Evolutionary conservation across 2,329 filamentous ascomycete genomes (phyloP).

Genomic region (Fusarium aywerte): DNA sequence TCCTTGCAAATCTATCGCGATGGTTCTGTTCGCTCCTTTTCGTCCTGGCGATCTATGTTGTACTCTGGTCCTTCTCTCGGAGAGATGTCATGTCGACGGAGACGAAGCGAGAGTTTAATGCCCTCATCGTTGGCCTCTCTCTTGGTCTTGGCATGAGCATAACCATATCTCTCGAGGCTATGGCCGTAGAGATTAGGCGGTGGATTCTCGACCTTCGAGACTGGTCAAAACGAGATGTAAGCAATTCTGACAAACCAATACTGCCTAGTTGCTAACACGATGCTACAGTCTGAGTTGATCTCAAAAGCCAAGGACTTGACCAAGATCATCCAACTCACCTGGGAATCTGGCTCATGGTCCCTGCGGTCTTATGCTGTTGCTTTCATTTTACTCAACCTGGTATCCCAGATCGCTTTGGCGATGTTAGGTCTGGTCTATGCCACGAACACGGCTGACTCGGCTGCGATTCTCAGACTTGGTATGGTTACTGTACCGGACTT

Average conservation of each 20-base stretch:
- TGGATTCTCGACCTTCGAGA: constrained; percentile 55
- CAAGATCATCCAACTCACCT: constrained; percentile 33
- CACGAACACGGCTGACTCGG: constrained; percentile 52
- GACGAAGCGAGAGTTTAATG: constrained; percentile 56
- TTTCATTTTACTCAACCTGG: constrained; percentile 35
- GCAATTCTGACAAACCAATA: neutral
- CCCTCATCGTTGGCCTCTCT: constrained; percentile 57
- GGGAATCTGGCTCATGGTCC: constrained; percentile 26
- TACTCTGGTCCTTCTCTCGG: constrained; percentile 31
- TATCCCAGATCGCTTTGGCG: constrained; percentile 56
- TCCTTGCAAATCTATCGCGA: constrained; percentile 24
- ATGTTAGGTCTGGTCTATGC: constrained; percentile 57
- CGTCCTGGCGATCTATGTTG: constrained; percentile 31
- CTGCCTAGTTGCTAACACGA: neutral
- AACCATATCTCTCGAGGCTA: constrained; percentile 55
- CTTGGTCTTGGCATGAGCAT: constrained; percentile 52
- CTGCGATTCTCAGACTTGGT: constrained; percentile 49
- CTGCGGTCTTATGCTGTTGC: constrained; percentile 30
- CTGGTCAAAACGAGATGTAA: constrained; percentile 55
- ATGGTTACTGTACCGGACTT: constrained; percentile 53
- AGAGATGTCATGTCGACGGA: constrained; percentile 30
- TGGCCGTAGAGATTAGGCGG: constrained; percentile 59
- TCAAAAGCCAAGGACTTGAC: constrained; percentile 37
- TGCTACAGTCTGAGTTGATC: constrained; percentile 33
- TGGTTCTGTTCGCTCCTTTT: constrained; percentile 35